Evolutionary conservation across 1,284 basidiomycete species (phyloP), one percentile per base, ranked within the genome.

Genomic region (Cryptococcus hybrid): DNA sequence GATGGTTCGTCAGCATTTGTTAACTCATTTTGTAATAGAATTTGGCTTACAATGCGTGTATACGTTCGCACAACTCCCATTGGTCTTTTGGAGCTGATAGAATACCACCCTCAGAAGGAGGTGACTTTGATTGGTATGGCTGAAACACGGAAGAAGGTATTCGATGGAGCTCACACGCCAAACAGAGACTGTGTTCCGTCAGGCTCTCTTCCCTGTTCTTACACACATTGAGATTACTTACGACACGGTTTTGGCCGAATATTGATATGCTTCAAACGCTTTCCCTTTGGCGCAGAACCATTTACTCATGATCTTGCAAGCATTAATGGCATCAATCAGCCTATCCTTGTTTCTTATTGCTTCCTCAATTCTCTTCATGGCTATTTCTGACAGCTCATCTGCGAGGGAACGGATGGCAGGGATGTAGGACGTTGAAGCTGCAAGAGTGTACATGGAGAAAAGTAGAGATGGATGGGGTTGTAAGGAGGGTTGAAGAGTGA

Each of bases 361-460:
- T 12, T 42, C 40, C 11, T 42, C 40, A 11, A 42, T 12, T 15
- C 15, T 42, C 15, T 42, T n/a, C 15, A 68, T 57, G 1, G 59
- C 49, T 38, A 69, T 63, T 13, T 39, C 50, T 55, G 54, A 62
- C 1, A 70, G 55, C 3, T 62, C 38, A 5, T 65, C 62, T 9
- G 60, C 57, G 1, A 70, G 42, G 2, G 54, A 51, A 24, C 67
- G 52, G 12, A 70, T 65, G 2, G 63, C 62, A 3, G 69, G 69
- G 12, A 70, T 65, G 55, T 66, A 69, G 3, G 65, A 67, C 2
- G 49, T 34, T 0, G 65, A 64, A 6, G 66, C 51, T 3, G 67
- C 69, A 9, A 61, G 50, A 11, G 66, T 66, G 52, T 62, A 70
- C 63, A 70, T 70, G 7, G 67, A 60, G 54, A 66, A 70, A 3